A percentile compares a stretch with the other conserved stretches of the same genome.
Conservation (phyloP, 306 rosid species). For the Abrus precatorius region DNA sequence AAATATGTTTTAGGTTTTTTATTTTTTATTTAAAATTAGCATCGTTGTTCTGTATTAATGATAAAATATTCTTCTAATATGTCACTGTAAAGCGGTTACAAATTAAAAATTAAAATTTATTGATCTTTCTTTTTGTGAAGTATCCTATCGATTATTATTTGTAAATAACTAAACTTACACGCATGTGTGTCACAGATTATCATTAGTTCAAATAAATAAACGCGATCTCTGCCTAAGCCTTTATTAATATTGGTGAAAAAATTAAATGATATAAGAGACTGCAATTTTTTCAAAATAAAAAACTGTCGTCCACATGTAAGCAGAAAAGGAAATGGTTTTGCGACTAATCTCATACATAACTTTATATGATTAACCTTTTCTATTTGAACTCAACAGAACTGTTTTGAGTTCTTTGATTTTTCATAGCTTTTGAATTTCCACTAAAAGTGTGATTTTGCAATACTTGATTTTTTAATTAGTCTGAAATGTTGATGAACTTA, state of each 20-base stretch:
- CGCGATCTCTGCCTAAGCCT: neutral
- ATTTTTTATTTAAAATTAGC: neutral
- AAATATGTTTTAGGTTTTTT: neutral
- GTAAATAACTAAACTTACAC: slow-evolving; percentile 23
- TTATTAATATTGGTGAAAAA: neutral
- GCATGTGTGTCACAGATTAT: slow-evolving; percentile 20
- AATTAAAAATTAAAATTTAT: neutral
- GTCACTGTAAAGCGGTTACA: neutral
- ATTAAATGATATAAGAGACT: neutral
- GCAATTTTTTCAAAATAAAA: neutral
- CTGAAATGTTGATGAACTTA: neutral
- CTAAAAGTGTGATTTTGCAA: neutral
- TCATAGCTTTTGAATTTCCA: neutral
- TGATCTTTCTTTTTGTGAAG: neutral
- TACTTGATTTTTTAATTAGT: neutral
- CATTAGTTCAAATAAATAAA: slow-evolving; percentile 42
- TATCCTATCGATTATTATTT: neutral
- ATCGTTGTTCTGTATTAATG: neutral
- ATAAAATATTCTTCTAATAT: neutral
- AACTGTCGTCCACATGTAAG: neutral
- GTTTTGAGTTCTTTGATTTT: neutral
- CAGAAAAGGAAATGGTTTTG: neutral
- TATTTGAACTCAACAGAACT: neutral
- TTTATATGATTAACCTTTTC: neutral
- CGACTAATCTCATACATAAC: neutral